Conservation (phyloP, 345 rosid species). For the Brassica incana region DNA sequence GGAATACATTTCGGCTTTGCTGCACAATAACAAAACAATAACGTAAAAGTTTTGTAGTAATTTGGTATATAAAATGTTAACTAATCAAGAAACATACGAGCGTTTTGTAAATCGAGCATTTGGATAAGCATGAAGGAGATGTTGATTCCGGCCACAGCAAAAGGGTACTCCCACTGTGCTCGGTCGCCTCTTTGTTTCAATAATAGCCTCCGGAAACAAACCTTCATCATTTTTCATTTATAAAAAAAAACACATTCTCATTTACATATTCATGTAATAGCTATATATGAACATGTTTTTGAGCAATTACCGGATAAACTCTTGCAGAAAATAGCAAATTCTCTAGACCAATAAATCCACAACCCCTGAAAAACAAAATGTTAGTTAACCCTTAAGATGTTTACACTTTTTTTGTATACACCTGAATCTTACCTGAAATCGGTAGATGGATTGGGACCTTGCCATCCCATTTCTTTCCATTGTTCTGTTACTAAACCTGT, state of each 20-base stretch:
- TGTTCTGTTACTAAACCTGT: slow-evolving; percentile 81
- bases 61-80: not conserved
- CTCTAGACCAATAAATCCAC: slow-evolving; percentile 87
- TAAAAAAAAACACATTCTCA: slow-evolving; percentile 44
- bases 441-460: slow-evolving; percentile 96
- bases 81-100: slow-evolving; percentile 35
- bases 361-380: slow-evolving; percentile 56
- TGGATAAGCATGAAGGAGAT: slow-evolving; percentile 89
- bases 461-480: slow-evolving; percentile 99
- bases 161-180: slow-evolving; percentile 96
- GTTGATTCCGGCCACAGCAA: slow-evolving; percentile 98
- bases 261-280: not conserved
- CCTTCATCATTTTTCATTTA: slow-evolving; percentile 68
- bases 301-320: slow-evolving; percentile 68
- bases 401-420: not conserved
- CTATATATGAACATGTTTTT: slow-evolving; percentile 1
- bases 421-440: slow-evolving; percentile 71
- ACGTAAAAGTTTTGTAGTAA: not conserved
- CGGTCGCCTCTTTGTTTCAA: slow-evolving; percentile 80
- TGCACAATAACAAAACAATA: slow-evolving; percentile 34
- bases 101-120: slow-evolving; percentile 84
- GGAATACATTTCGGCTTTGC: slow-evolving; percentile 79
- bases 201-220: slow-evolving; percentile 89
- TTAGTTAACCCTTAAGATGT: not conserved
- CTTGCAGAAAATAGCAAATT: slow-evolving; percentile 84